Evolutionary conservation across 2,329 filamentous ascomycete genomes (phyloP), one percentile per base, ranked within the genome.

Genomic region (Ilyonectria sp.): DNA sequence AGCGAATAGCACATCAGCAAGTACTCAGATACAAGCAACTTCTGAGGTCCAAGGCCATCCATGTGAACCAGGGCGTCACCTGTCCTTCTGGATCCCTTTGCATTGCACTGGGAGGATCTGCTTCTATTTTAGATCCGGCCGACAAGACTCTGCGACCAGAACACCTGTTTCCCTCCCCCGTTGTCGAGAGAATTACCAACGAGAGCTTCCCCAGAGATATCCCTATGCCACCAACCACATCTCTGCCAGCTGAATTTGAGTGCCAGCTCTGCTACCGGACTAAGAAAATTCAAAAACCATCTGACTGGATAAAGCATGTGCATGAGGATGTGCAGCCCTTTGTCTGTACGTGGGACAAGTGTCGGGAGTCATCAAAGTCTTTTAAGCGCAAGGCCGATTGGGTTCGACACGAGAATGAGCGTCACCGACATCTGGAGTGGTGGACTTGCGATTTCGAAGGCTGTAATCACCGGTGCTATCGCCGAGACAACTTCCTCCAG

Each of bases 361-460:
- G 95, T 77, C 88, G 89, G 9, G 94, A 97, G 54, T 91, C 93
- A 19, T 91, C 93, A 19, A 97, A 97, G 80, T 94, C 94, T 40
- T 98, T 97, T 85, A 97, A 97, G 82, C 90, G 94, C 54, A 98
- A 97, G 81, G 95, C 95, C 15, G 95, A 98, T 78, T 98, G 95
- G 95, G 94, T 97, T 23, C 89, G 95, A 33, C 95, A 98, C 76
- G 95, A 97, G 78, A 97, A 95, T 73, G 95, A 98, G 80, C 91
- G 93, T 29, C 95, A 98, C 78, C 89, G 95, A 26, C 94, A 97
- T 70, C 84, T 97, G 3, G 94, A 97, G 76, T 96, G 93, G 91
- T 98, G 94, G 94, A 91, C 88, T 6, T 98, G 95, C 77, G 90
- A 93, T 68, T 88, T 94, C 21, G 88, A 91, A 5, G 94, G 95